Evolutionary conservation across 2,329 filamentous ascomycete species (phyloP), one percentile per base, ranked within the genome.

Genomic region (Arthrobotrys megalospora): DNA sequence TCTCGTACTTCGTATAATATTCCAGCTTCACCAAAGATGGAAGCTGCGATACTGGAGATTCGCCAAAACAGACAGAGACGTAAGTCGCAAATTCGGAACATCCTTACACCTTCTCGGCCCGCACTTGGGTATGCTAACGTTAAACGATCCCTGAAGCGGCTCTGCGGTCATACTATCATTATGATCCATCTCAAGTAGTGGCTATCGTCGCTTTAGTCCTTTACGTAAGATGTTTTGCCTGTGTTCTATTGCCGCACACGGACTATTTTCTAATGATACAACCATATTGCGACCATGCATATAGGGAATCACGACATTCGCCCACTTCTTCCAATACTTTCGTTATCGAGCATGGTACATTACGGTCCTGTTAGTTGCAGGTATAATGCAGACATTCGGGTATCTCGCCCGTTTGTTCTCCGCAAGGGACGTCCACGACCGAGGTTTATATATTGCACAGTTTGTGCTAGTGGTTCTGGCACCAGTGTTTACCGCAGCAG

Each of bases 401-500:
- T 81, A 81, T 45, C 63, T 80, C 3, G 77, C 71, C 28, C 75
- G 80, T 16, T 38, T 81, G 7, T 76, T 81, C n/a, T 80, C 80
- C 1, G 69, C 75, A n/a, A 60, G 68, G 19, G 67, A 81, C 48
- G 77, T 80, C 8, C 52, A 47, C n/a, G 79, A 73, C 45, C 63
- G 80, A 19, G 76, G 76, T 19, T 43, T 83, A 12, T 84, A 82
- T 53, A 81, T 83, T 10, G 69, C 75, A 0, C 82, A 83, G 38
- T 83, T 81, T 48, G 41, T 80, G 1, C 60, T 83, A 16, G 81
- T 83, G 36, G 79, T 84, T n/a, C 70, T 84, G 11, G 81, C 83
- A 0, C 83, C 83, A 0, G 82, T 84, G 7, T 70, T 84, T 24
- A 84, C 83, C 69, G 83, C 83, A 0, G 83, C 82, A 3, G 82